Conservation (phyloP, 305 asterid genomes). For the Fraxinus greggii region DNA sequence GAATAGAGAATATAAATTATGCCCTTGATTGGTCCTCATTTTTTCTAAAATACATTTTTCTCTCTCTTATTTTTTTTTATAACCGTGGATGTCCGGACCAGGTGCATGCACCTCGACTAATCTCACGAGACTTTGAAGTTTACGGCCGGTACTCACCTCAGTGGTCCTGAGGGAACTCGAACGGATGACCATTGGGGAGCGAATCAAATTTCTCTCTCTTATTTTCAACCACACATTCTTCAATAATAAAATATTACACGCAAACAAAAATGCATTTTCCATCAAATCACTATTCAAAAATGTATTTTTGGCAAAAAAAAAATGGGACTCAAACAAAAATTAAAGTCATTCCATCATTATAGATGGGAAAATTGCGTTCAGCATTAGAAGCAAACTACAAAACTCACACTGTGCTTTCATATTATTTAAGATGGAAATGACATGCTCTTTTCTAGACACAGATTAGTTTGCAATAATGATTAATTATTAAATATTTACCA, state of each 20-base stretch:
- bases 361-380: not conserved
- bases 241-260: not conserved
- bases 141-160: too few relatives aligned
- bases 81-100: too few relatives aligned
- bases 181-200: too few relatives aligned
- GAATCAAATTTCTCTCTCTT: not conserved
- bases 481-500: not conserved
- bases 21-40: not conserved
- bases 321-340: not conserved
- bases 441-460: not conserved
- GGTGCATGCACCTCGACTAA: too few relatives aligned
- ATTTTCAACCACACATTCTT: not conserved
- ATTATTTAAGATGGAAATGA: not conserved
- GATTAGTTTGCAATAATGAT: not conserved
- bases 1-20: not conserved
- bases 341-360: not conserved
- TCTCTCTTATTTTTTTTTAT: not conserved
- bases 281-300: not conserved
- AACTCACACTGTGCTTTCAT: not conserved
- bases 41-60: not conserved
- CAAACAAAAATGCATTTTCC: too few relatives aligned
- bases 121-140: too few relatives aligned
- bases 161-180: too few relatives aligned
- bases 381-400: not conserved
- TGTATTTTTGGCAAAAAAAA: too few relatives aligned